Evolutionary conservation across 2,329 filamentous ascomycete species (phyloP), one percentile per base, ranked within the genome.

Genomic region (Massarina eburnea): DNA sequence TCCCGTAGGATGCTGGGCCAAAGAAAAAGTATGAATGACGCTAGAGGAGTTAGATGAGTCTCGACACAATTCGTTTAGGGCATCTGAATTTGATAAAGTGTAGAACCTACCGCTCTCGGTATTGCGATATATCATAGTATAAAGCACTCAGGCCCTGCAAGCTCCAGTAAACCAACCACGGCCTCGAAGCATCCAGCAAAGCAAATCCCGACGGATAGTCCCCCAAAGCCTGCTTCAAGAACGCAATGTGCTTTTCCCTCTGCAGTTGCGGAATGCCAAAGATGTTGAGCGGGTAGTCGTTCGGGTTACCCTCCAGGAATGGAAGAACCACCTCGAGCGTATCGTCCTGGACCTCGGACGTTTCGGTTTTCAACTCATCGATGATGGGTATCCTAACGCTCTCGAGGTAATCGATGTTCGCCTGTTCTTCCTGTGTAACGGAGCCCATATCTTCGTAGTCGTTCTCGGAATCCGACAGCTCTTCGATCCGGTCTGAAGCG

Each of bases 121-220:
- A 92, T 44, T 67, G 61, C 7, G 73, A 75, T 30, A 82, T 71
- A 66, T 96, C 89, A 64, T 91, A 83, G 38, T 89, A 91, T 39
- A 99, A 74, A 26, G 91, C 76, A 20, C 80, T 76, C 54, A 99
- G 76, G 2, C 82, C 90, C 26, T 85, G 82, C 43, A 97, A 76
- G 42, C 82, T 88, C 94, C 94, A 99, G 74, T 96, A 97, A 54
- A 96, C 79, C 62, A 96, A 81, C 94, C 94, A 99, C 8, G 94
- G 91, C 44, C 92, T 79, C 65, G 88, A 91, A 24, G 94, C 86
- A 75, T 99, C 94, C 56, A 91, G 82, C 39, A 79, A 79, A 41
- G 86, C 83, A 70, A 87, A 96, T 3, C 75, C 76, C 7, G 80
- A 73, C 0, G 92, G 89, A 49, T 95, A 82, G 39, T 75, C 76